These are phyloP conservation scores for Lentinus polychrous DNA, from an alignment of 1,284 basidiomycete genomes.

Conservation along the genomic window DNA sequence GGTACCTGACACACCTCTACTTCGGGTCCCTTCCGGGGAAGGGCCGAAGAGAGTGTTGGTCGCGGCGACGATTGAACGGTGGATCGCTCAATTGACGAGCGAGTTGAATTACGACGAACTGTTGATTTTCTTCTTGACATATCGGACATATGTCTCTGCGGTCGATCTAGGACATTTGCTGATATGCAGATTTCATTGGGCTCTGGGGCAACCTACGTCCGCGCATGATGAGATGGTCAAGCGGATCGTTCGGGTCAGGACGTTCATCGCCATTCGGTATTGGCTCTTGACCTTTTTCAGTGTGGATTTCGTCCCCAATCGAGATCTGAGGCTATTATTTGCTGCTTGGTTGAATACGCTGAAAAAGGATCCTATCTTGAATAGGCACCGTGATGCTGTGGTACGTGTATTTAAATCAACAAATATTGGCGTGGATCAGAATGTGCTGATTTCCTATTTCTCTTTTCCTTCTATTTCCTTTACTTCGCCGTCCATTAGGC, in stretches of 20 bases:
- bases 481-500: constrained; percentile 33
- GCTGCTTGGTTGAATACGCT: constrained; percentile 78
- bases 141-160: constrained; percentile 73
- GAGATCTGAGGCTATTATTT: constrained; percentile 62
- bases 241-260: constrained; percentile 76
- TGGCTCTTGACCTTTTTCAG: constrained; percentile 85
- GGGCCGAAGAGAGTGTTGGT: constrained; percentile 51
- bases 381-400: constrained; percentile 57
- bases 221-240: constrained; percentile 57
- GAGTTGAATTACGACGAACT: constrained; percentile 79
- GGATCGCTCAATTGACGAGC: constrained; percentile 84
- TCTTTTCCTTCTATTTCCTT: constrained; percentile 2
- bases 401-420: constrained; percentile 28
- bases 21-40: constrained; percentile 21
- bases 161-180: constrained; percentile 73
- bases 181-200: constrained; percentile 84
- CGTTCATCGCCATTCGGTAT: constrained; percentile 80
- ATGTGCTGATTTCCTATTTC: not conserved
- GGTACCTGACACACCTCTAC: constrained; percentile 17
- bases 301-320: constrained; percentile 80
- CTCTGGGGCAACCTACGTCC: constrained; percentile 49
- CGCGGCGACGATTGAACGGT: constrained; percentile 84
- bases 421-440: too few relatives aligned
- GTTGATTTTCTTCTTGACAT: constrained; percentile 83
- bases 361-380: constrained; percentile 58